phyloP scores from a whole-genome alignment of 768 basidiomycete species.

The Mrakia gelida region DNA sequence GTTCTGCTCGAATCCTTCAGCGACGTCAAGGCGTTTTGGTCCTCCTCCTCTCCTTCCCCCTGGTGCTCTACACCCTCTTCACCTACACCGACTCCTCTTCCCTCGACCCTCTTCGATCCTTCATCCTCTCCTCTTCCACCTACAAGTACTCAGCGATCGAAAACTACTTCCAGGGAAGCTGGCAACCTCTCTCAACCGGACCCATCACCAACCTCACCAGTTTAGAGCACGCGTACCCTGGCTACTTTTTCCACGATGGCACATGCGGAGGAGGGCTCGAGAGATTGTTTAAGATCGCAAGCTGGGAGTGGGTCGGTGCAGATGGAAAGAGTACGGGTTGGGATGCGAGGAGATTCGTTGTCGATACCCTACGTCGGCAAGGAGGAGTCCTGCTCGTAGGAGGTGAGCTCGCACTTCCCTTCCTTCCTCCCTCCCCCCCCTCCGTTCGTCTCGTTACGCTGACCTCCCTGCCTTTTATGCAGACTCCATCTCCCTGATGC shows the following conservation, averaged over 20 bases:
- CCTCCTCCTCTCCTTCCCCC: too few species aligned
- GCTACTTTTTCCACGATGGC: background rate
- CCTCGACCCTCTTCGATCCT: too few species aligned
- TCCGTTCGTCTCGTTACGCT: background rate
- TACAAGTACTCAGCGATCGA: too few species aligned
- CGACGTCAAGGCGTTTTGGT: too few species aligned
- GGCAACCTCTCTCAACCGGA: background rate
- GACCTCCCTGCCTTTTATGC: background rate
- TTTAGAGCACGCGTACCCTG: background rate
- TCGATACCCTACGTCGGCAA: background rate
- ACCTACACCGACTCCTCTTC: too few species aligned
- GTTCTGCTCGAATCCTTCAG: too few species aligned
- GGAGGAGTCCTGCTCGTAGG: background rate
- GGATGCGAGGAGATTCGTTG: background rate
- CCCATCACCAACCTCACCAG: background rate
- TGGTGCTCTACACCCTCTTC: too few species aligned
- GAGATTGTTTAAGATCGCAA: background rate
- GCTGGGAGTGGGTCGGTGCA: background rate
- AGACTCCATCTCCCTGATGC: background rate
- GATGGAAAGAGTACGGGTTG: background rate
- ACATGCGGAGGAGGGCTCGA: background rate
- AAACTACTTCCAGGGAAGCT: background rate
- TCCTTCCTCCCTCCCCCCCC: background rate
- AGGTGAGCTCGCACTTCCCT: background rate
- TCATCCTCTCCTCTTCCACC: too few species aligned